Base-by-base conservation (phyloP, 352 stramenopile species). In the Globisporangium acanthophoron region DNA sequence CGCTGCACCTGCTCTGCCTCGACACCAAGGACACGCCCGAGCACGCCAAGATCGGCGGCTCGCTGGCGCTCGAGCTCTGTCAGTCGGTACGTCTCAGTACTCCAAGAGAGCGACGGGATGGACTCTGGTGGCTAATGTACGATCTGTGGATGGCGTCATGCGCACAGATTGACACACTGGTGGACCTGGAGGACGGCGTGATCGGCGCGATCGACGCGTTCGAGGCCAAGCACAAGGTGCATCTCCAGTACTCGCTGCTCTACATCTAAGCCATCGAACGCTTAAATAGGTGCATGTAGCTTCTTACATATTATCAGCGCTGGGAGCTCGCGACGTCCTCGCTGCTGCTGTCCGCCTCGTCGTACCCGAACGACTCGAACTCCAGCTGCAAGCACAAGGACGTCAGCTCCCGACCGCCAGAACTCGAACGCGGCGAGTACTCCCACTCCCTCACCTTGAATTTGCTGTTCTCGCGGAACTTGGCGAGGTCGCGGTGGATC, bases 1-100 rank as follows among this genome's bases (percentile, higher is more conserved):
- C 64, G 76, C 60, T 95, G 39, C 84, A 94, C 57, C 52, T 94
- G 35, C 82, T 95, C 56, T 94, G 87, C 50, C 59, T 95, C 21
- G 85, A 94, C 49, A 85, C 75, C 21, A 70, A 77, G 33, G 85
- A 95, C 65, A 90, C 85, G 0, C 74, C 85, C 1, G 67, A 88
- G 31, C 69, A 88, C n/a, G 85, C 85, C 1, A 29, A 65, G 9
- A 72, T 39, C 3, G 84, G 80, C 48, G 67, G 80, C 4, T 56
- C 63, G 35, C 62, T 71, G 24, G 83, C 85, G 16, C 67, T 89
- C 2, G 56, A 73, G 40, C 60, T 94, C 31, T 90, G 80, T 55
- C 56, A 70, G 56, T 83, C 76, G 64, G 79, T 89, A 57, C 35
- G 70, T 27, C 24, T 27, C 24, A 27, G 24, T 27, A 27, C 24